phyloP scores from a whole-genome alignment of 345 rosid species.

The Conringia planisiliqua region DNA sequence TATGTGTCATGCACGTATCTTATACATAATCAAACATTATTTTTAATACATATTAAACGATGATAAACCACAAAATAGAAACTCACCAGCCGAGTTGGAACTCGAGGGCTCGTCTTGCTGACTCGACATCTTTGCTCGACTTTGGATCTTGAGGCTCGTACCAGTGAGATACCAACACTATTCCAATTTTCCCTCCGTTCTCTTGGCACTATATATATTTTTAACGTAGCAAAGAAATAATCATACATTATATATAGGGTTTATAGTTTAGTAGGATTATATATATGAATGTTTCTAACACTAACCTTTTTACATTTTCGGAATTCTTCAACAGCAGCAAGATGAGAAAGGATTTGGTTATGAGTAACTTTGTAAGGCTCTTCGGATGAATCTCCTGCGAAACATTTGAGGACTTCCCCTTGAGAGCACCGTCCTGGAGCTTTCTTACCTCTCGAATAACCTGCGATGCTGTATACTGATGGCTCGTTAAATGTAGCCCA shows the following conservation, averaged over 20 bases:
- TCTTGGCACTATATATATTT: slow-evolving; percentile 21
- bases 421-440: slow-evolving; percentile 30
- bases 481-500: slow-evolving; percentile 39
- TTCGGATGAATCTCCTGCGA: slow-evolving; percentile 11
- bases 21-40: not conserved
- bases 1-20: not conserved
- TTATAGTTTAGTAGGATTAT: not conserved
- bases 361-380: slow-evolving; percentile 26
- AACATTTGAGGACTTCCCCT: not conserved
- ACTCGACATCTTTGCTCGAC: not conserved
- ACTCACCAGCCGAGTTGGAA: slow-evolving; percentile 34
- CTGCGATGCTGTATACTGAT: slow-evolving; percentile 27
- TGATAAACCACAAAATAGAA: not conserved
- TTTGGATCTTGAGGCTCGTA: slow-evolving; percentile 26
- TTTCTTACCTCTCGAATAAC: slow-evolving; percentile 27
- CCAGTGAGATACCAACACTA: slow-evolving; percentile 35
- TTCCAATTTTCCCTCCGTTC: slow-evolving; percentile 31
- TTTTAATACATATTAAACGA: not conserved
- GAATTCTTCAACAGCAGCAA: slow-evolving; percentile 33
- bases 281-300: not conserved
- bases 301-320: slow-evolving; percentile 17
- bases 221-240: not conserved
- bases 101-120: slow-evolving; percentile 31
- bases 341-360: slow-evolving; percentile 31
- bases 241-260: not conserved